Percentiles rank a stretch among this genome's conserved stretches.
phyloP scores from a whole-genome alignment of 768 basidiomycete genomes.

The Tulasnella sp. region DNA sequence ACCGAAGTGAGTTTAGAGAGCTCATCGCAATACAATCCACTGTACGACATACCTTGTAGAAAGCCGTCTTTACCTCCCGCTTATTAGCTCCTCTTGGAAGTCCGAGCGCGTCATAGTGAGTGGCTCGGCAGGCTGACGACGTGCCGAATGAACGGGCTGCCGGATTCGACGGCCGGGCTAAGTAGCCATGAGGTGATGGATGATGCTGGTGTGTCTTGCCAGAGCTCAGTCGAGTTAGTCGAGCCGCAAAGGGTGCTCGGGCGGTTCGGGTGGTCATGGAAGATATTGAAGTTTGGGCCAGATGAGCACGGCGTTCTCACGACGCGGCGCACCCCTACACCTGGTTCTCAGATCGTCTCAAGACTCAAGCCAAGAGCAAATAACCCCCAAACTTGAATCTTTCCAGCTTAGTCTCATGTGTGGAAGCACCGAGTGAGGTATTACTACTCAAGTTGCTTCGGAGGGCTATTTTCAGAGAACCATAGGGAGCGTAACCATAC shows the following conservation, averaged over 20 bases:
- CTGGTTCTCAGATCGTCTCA: no score
- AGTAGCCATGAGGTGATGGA: not conserved
- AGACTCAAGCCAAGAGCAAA: no score
- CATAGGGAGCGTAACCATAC: no score
- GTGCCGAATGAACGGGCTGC: not conserved
- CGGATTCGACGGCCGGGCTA: not conserved
- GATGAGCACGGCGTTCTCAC: not conserved
- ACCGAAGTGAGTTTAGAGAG: not conserved
- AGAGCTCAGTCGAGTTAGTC: not conserved
- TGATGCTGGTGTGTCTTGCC: not conserved
- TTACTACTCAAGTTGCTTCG: no score
- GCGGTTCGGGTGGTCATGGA: not conserved
- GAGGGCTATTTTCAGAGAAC: no score
- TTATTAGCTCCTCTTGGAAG: conserved; percentile 9
- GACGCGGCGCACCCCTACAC: not conserved
- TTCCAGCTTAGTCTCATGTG: no score
- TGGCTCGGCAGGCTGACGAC: not conserved
- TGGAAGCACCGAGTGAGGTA: no score
- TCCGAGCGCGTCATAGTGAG: conserved; percentile 14
- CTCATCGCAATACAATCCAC: not conserved
- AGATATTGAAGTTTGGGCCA: not conserved
- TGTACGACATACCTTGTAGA: conserved; percentile 15
- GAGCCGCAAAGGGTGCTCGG: not conserved
- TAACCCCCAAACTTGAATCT: no score
- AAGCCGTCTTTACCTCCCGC: conserved; percentile 15